These are phyloP conservation scores for Arthrobotrys pseudoclavata DNA, from an alignment of 2,329 filamentous ascomycete genomes.

Conservation along the genomic window DNA sequence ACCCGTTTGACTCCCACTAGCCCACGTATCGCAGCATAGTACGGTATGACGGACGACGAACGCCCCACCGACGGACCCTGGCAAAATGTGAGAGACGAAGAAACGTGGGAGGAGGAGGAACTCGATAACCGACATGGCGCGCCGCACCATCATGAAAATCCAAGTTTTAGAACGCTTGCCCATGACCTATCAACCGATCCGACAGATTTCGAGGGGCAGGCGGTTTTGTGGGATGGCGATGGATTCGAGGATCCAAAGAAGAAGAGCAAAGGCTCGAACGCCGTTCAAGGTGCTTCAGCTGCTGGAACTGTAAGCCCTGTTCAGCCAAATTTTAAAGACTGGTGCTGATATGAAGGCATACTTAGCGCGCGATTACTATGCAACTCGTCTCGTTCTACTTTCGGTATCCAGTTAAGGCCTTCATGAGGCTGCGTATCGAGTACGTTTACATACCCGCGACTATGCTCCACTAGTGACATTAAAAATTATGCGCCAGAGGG, in stretches of 20 bases:
- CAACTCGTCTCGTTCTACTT: slow-evolving; percentile 93
- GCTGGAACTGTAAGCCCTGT: slow-evolving; percentile 35
- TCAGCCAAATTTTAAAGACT: not conserved
- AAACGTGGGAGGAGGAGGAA: not conserved
- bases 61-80: slow-evolving; percentile 29
- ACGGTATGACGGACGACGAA: slow-evolving; percentile 46
- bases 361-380: slow-evolving; percentile 77
- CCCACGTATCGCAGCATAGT: slow-evolving; percentile 5
- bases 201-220: slow-evolving; percentile 57
- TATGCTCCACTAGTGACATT: not conserved
- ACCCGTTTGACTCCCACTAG: slow-evolving; percentile 7
- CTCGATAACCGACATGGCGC: slow-evolving; percentile 15
- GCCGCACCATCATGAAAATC: slow-evolving; percentile 48
- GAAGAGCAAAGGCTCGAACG: slow-evolving; percentile 54
- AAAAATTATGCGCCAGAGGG: too few relatives aligned
- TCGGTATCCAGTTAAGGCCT: slow-evolving; percentile 88
- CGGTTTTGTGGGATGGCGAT: slow-evolving; percentile 50
- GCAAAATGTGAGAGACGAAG: slow-evolving; percentile 7
- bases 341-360: not conserved
- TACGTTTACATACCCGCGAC: slow-evolving; percentile 69
- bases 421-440: slow-evolving; percentile 90
- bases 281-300: slow-evolving; percentile 55
- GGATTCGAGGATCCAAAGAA: slow-evolving; percentile 43
- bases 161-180: slow-evolving; percentile 30
- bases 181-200: slow-evolving; percentile 43